Evolutionary conservation across 768 basidiomycete genomes (phyloP).

Genomic region (Flagelloscypha sp.): DNA sequence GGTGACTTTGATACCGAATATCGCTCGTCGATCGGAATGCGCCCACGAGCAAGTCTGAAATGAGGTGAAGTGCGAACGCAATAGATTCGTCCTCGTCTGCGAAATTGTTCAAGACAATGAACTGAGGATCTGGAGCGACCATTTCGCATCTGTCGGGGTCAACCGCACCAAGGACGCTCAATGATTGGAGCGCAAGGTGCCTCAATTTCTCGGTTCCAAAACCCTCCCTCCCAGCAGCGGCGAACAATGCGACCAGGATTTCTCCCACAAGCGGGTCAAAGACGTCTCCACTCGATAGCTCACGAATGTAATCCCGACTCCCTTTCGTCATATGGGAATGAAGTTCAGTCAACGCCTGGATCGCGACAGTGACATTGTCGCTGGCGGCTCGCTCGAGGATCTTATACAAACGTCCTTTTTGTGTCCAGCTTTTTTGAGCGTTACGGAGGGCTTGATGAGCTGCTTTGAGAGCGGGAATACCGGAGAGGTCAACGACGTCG

Average conservation of each 20-base stretch:
- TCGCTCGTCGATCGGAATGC: constrained; percentile 93
- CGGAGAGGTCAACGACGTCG: constrained; percentile 73
- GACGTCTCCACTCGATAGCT: constrained; percentile 72
- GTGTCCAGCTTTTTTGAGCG: constrained; percentile 42
- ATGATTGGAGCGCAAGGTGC: constrained; percentile 76
- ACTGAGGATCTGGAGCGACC: constrained; percentile 43
- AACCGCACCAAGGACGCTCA: constrained; percentile 86
- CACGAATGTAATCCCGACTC: constrained; percentile 44
- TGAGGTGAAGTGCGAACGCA: constrained; percentile 77
- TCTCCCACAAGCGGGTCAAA: constrained; percentile 74
- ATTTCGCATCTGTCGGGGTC: constrained; percentile 91
- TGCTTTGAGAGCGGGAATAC: constrained; percentile 55
- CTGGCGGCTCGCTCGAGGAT: constrained; percentile 68
- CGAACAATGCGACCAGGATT: constrained; percentile 57
- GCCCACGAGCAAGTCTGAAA: constrained; percentile 76
- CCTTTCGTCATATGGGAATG: constrained; percentile 50
- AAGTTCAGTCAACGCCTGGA: constrained; percentile 70
- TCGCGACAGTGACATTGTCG: constrained; percentile 73
- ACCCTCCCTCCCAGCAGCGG: constrained; percentile 68
- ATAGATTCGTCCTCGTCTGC: constrained; percentile 67
- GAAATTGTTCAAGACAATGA: constrained; percentile 77
- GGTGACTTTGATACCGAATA: constrained; percentile 79
- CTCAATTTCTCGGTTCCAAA: constrained; percentile 64
- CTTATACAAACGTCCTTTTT: constrained; percentile 47
- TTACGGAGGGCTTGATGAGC: constrained; percentile 33